Evolutionary conservation across 202 grass and related monocot species (phyloP).

Genomic region (Panicum virgatum): DNA sequence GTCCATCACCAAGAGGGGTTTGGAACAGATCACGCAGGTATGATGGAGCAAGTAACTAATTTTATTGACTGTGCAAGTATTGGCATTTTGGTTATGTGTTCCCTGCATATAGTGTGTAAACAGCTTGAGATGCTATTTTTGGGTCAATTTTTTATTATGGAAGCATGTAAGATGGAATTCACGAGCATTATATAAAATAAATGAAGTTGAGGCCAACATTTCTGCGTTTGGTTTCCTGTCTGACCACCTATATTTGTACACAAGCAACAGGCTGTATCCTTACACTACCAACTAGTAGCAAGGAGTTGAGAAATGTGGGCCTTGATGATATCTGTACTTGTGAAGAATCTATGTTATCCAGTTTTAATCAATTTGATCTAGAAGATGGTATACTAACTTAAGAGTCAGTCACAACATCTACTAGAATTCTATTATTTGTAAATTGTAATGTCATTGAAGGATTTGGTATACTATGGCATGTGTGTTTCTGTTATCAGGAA

Average conservation of each 20-base stretch:
- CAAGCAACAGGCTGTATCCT: constrained; percentile 1
- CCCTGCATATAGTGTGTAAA: neutral
- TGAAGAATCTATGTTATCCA: neutral
- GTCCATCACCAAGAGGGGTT: constrained; percentile 66
- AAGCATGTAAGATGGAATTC: constrained; percentile 18
- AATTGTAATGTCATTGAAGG: constrained; percentile 25
- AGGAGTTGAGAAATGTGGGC: neutral
- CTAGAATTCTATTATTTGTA: constrained; percentile 18
- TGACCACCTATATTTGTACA: constrained; percentile 16
- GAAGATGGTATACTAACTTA: constrained; percentile 13
- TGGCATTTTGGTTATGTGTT: constrained; percentile 18
- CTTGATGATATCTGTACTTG: constrained; percentile 14
- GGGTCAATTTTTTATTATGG: neutral
- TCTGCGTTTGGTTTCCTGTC: constrained; percentile 19
- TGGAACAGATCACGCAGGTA: constrained; percentile 64
- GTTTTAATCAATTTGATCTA: constrained; percentile 28
- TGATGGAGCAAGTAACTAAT: constrained; percentile 20
- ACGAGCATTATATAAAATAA: constrained; percentile 20
- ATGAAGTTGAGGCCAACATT: constrained; percentile 10
- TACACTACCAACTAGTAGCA: neutral
- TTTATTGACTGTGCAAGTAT: constrained; percentile 1
- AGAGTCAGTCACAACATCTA: constrained; percentile 18
- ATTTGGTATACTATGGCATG: constrained; percentile 19
- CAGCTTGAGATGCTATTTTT: constrained; percentile 7
- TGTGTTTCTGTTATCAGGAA: constrained; percentile 55